Evolutionary conservation across 2,329 filamentous ascomycete genomes (phyloP).

Genomic region (Meredithiella fracta): DNA sequence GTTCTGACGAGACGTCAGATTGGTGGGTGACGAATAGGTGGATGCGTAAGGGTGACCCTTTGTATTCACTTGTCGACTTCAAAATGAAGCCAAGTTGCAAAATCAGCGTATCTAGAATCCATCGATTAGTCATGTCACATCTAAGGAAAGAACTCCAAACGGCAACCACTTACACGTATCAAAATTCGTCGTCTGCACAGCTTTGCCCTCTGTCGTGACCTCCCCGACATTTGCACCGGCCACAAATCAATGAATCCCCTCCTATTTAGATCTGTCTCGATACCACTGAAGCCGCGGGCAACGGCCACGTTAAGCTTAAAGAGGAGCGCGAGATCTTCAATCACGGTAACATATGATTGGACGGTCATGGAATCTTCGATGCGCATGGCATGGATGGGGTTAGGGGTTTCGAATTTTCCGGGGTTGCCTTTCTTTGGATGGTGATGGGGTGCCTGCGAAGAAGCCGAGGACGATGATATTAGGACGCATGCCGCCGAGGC

Average conservation of each 20-base stretch:
- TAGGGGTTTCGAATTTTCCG: not conserved
- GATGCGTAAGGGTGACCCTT: conserved; percentile 57
- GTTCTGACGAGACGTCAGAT: conserved; percentile 64
- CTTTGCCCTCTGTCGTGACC: conserved; percentile 48
- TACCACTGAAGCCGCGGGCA: conserved; percentile 56
- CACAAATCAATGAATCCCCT: conserved; percentile 78
- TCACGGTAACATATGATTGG: conserved; percentile 61
- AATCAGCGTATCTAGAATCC: conserved; percentile 49
- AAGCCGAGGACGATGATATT: conserved; percentile 73
- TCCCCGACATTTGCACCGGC: conserved; percentile 93
- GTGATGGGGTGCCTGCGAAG: conserved; percentile 37
- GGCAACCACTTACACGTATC: conserved; percentile 56
- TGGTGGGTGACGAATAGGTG: conserved; percentile 84
- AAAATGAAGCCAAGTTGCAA: conserved; percentile 74
- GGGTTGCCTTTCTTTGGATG: conserved; percentile 41
- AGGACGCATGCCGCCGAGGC: conserved; percentile 72
- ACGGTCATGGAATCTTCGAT: conserved; percentile 52
- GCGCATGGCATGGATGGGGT: conserved; percentile 28
- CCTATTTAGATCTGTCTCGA: conserved; percentile 43
- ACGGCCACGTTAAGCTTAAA: conserved; percentile 73
- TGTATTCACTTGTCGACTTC: conserved; percentile 65
- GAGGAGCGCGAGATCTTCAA: conserved; percentile 65
- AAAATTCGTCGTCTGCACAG: conserved; percentile 70
- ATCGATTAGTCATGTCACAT: conserved; percentile 13
- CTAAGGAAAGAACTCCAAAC: too few species aligned